phyloP scores from a whole-genome alignment of 192 early-diverging fungal genomes.

The Backusella parvicylindrica region DNA sequence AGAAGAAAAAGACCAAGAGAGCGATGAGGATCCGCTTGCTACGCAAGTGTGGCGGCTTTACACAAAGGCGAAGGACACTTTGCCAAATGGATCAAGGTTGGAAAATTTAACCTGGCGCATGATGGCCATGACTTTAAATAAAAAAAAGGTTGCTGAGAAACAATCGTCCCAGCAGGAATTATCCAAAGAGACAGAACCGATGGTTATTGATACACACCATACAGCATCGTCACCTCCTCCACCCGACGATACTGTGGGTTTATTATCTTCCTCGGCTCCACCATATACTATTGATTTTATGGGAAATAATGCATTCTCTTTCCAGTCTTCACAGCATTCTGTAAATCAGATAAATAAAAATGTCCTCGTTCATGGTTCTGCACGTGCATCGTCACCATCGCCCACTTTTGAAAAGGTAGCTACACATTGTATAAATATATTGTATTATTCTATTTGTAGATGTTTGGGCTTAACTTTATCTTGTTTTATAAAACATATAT shows the following conservation, averaged over 20 bases:
- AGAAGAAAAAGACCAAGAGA: constrained; percentile 14
- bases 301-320: not conserved
- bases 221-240: constrained; percentile 5
- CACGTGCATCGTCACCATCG: constrained; percentile 1
- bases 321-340: not conserved
- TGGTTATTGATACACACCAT: not conserved
- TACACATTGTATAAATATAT: not conserved
- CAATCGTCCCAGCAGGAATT: not conserved
- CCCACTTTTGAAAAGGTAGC: not conserved
- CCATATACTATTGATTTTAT: constrained; percentile 22
- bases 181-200: not conserved
- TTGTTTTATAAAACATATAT: not conserved
- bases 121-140: constrained; percentile 61
- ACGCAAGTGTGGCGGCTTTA: constrained; percentile 69
- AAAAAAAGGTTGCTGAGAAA: not conserved
- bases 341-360: not conserved
- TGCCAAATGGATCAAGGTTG: constrained; percentile 68
- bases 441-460: not conserved
- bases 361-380: constrained; percentile 15
- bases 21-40: constrained; percentile 45
- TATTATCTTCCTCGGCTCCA: constrained; percentile 28
- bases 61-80: constrained; percentile 71
- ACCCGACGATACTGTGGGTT: constrained; percentile 20
- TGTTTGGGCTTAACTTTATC: not conserved
- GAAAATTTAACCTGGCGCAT: constrained; percentile 84